Evolutionary conservation across 768 basidiomycete species (phyloP).

Genomic region (Pleurotus pulmonarius): DNA sequence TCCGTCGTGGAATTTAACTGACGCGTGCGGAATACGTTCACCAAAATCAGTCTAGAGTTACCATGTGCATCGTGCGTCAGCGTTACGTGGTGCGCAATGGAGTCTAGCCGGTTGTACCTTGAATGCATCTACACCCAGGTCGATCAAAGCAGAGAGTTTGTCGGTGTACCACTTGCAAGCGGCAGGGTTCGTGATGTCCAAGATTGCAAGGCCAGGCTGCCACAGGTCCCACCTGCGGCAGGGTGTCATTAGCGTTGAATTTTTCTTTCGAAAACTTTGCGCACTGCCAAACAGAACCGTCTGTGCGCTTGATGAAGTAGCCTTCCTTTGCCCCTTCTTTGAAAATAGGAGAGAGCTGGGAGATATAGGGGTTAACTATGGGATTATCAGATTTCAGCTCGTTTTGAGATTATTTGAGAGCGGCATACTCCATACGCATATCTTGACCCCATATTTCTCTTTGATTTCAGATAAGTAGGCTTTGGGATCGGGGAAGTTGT

Average conservation of each 20-base stretch:
- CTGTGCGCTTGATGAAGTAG: slow-evolving; percentile 65
- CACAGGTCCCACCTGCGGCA: slow-evolving; percentile 52
- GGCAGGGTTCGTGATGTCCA: slow-evolving; percentile 58
- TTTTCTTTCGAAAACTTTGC: slow-evolving; percentile 18
- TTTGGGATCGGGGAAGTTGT: slow-evolving; percentile 71
- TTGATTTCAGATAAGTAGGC: slow-evolving; percentile 61
- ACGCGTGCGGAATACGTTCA: slow-evolving; percentile 69
- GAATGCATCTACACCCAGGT: slow-evolving; percentile 54
- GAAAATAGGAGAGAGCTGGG: slow-evolving; percentile 67
- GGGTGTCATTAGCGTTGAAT: background rate
- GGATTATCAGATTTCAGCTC: background rate
- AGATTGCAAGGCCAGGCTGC: slow-evolving; percentile 60
- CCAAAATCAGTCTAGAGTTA: slow-evolving; percentile 64
- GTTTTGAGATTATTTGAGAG: background rate
- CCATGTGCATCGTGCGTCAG: background rate
- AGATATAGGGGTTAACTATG: slow-evolving; percentile 71
- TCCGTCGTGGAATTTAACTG: slow-evolving; percentile 60
- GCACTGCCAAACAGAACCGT: slow-evolving; percentile 68
- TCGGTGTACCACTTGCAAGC: slow-evolving; percentile 53
- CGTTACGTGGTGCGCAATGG: background rate
- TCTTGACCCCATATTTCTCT: slow-evolving; percentile 59
- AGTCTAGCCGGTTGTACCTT: slow-evolving; percentile 35
- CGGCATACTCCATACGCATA: slow-evolving; percentile 65
- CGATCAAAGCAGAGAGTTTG: slow-evolving; percentile 47
- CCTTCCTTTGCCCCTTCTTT: slow-evolving; percentile 64